phyloP scores from a whole-genome alignment of 2,329 filamentous ascomycete species.

The Colletotrichum sp. region DNA sequence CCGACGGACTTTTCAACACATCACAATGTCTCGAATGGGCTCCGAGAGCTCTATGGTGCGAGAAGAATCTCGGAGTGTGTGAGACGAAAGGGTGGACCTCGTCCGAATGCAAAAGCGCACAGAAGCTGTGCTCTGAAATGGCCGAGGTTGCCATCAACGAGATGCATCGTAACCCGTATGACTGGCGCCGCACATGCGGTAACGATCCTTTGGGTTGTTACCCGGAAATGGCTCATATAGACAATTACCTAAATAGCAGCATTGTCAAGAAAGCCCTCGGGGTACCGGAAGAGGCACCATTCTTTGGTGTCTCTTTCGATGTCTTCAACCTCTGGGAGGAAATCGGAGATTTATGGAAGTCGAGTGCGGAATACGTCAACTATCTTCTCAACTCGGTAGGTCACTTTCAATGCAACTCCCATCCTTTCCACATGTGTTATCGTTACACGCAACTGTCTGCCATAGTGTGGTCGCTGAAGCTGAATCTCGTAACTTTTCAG shows the following conservation, averaged over 20 bases:
- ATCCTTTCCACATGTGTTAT: background rate
- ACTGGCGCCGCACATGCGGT: background rate
- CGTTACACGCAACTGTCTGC: background rate
- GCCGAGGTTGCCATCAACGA: background rate
- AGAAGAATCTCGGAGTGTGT: background rate
- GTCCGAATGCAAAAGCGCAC: background rate
- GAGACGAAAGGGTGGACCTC: background rate
- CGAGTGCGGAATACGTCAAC: background rate
- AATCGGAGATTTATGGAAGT: background rate
- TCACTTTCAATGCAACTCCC: rapidly evolving
- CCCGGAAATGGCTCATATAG: background rate
- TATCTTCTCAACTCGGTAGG: background rate
- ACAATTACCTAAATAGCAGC: background rate
- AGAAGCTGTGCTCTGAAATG: background rate
- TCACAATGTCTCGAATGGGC: background rate
- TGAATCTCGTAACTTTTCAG: background rate
- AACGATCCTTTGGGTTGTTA: background rate
- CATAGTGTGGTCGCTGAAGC: background rate
- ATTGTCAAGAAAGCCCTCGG: background rate
- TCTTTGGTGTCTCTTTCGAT: background rate
- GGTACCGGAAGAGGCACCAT: background rate
- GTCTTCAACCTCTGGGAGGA: background rate
- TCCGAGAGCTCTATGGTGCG: background rate
- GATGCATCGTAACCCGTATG: background rate
- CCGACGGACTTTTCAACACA: background rate